Base-by-base conservation (phyloP, 768 basidiomycete genomes). In the Piloderma croceum region DNA sequence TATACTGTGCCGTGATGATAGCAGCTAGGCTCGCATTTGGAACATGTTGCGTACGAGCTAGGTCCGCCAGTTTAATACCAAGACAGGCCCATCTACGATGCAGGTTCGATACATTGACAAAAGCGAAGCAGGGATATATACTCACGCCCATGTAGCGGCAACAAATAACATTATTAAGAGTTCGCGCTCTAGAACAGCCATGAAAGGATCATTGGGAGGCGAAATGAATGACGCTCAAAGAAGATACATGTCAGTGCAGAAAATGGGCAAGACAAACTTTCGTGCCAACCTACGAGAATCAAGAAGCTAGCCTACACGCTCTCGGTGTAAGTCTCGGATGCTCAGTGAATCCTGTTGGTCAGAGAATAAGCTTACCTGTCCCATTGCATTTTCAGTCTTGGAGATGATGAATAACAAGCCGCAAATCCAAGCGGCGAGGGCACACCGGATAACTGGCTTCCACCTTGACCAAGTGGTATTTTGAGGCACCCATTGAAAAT, bases 111-210 rank as follows among this genome's bases (percentile, higher is more conserved):
- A 18, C 17, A 15, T 15, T 23, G 24, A 9, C 34, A 25, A 29
- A 12, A 24, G 31, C 23, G 34, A 32, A 34, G 20, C 34, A 39
- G 9, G 2, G 24, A 34, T 12, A n/a, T n/a, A 13, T n/a, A 71
- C 78, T 55, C 46, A 81, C 81, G 73, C 82, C 81, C 81, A 86
- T 20, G 69, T 66, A 7, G 67, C 15, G 2, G 63, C 47, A 0
- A 70, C 70, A 34, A 79, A 76, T 1, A 66, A 15, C 5, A 83
- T 43, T 24, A 80, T 73, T 5, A 74, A 62, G 7, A 74, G 32
- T 51, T 86, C 82, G 2, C 81, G 76, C 51, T 86, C 83, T 11
- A 83, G 52, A 3, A 81, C 79, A 4, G 71, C 65, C n/a, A 82
- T 61, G 50, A 86, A 83, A 1, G 82, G 79, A 39, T 83, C 83